Evolutionary conservation across 108 stramenopile species (phyloP), one percentile per base, ranked within the genome.

Genomic region (Skeletonema costatum): DNA sequence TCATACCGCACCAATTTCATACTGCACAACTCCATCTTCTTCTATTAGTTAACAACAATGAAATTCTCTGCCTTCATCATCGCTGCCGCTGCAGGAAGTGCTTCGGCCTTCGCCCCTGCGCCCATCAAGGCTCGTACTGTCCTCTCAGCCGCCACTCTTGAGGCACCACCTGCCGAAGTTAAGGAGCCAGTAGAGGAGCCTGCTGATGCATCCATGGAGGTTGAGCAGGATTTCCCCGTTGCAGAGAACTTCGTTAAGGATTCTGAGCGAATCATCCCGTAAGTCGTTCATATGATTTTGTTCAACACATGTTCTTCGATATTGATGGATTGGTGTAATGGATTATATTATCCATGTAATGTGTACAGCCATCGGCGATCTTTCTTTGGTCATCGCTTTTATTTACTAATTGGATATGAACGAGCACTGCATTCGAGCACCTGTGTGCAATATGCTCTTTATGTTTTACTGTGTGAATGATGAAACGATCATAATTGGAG

Each of bases 191-290:
- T 8, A 29, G 48, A 68, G 39, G 66, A 68, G 30, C 41, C 35
- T 33, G 42, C n/a, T 31, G 16, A 36, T 10, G 2, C 66, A 32
- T 21, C 71, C 12, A 56, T 58, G 73, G 62, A 36, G 4, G 62
- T 65, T 9, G 79, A 80, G 68, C 62, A 73, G 67, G 68, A 64
- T 32, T 80, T 73, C 68, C 67, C 72, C 0, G 73, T 80, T 17
- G 67, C 68, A 32, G 67, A 58, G 0, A 67, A 72, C 30, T 80
- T 80, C 39, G 73, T 80, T 29, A 80, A 80, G 62, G 79, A 80
- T 74, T 80, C 79, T 38, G 79, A 80, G 30, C 79, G 79, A 32
- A 41, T 80, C 38, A 48, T 70, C 53, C 79, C 79, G 79, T 80
- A 58, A 80, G 79, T 73, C 39, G 25, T 73, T 30, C 25, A 32